Conservation (phyloP, 176 grass and related monocot species). For the Paspalum notatum region DNA sequence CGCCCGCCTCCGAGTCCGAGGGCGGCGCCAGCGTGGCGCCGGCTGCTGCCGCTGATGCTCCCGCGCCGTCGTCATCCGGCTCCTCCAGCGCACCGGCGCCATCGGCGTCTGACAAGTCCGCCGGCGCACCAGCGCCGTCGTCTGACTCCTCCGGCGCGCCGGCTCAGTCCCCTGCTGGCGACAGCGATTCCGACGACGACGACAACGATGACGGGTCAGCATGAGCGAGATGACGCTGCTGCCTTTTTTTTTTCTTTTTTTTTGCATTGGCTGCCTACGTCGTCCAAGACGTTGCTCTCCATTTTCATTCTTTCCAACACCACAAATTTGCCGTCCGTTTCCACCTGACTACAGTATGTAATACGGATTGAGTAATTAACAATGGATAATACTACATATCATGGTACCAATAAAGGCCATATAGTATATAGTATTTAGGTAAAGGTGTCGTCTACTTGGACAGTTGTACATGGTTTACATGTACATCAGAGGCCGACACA, state of each 20-base stretch:
- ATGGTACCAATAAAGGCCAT: neutral
- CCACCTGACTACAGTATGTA: neutral
- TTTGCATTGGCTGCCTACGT: neutral
- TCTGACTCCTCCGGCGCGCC: neutral
- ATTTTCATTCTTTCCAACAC: neutral
- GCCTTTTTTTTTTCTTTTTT: too few relatives aligned
- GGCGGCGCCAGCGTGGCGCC: neutral
- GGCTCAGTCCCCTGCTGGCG: neutral
- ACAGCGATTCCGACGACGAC: neutral
- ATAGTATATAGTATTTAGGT: neutral
- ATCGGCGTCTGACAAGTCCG: neutral
- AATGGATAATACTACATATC: neutral
- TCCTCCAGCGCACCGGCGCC: neutral
- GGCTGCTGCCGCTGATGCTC: neutral
- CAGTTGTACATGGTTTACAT: neutral
- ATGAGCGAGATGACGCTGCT: neutral
- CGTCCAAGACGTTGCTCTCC: neutral
- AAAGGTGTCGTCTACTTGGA: neutral
- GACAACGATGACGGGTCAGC: neutral
- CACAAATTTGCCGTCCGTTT: neutral
- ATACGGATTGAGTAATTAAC: neutral
- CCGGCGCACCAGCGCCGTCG: neutral
- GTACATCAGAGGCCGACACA: neutral
- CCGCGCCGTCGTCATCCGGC: neutral
- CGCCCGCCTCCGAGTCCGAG: neutral